These are phyloP conservation scores for Avena atlantica DNA, from an alignment of 176 grass and related monocot species.

Conservation along the genomic window DNA sequence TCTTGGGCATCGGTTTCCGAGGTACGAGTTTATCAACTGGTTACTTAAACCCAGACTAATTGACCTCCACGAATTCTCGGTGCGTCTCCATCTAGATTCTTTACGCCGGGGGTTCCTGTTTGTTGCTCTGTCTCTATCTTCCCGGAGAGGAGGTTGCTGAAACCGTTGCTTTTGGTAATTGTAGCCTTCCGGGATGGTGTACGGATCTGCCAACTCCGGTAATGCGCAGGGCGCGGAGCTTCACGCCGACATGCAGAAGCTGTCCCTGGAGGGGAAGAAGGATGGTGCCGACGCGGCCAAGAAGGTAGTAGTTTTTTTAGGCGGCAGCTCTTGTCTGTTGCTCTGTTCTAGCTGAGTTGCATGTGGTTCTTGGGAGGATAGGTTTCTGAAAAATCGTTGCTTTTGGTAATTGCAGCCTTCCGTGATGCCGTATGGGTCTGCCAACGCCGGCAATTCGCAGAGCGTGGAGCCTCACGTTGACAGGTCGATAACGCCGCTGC, in stretches of 20 bases:
- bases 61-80: background rate
- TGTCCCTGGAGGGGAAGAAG: constrained; percentile 69
- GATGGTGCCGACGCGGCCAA: constrained; percentile 62
- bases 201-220: constrained; percentile 58
- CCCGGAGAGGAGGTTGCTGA: background rate
- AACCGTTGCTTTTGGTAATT: constrained; percentile 29
- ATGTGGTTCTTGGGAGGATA: background rate
- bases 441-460: constrained; percentile 53
- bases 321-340: background rate
- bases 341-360: background rate
- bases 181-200: constrained; percentile 60
- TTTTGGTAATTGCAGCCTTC: constrained; percentile 49
- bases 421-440: constrained; percentile 57
- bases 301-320: constrained; percentile 60
- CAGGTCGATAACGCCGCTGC: constrained; percentile 71
- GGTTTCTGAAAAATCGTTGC: background rate
- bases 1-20: background rate
- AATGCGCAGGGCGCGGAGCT: constrained; percentile 48
- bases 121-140: background rate
- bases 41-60: background rate
- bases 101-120: background rate
- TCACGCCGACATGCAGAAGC: constrained; percentile 70
- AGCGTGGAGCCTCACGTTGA: constrained; percentile 44
- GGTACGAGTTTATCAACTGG: background rate
- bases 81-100: constrained; percentile 14